Evolutionary conservation across 768 basidiomycete genomes (phyloP).

Genomic region (Boletus rex-veris): DNA sequence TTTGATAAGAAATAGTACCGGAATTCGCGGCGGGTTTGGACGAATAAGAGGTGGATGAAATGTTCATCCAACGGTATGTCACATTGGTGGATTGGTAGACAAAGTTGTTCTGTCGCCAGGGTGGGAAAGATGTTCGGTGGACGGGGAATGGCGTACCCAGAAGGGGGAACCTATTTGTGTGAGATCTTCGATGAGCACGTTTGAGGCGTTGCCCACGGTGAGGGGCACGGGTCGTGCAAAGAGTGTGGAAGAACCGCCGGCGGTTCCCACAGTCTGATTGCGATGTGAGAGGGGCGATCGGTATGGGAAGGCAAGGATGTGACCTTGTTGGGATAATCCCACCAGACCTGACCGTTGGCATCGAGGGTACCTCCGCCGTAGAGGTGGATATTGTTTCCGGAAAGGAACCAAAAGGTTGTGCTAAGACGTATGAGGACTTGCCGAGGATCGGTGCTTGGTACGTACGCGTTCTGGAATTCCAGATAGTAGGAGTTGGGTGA

Average conservation of each 20-base stretch:
- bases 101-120: constrained; percentile 30
- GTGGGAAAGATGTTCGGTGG: not conserved
- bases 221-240: constrained; percentile 45
- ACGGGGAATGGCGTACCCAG: constrained; percentile 33
- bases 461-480: constrained; percentile 43
- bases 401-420: constrained; percentile 40
- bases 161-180: constrained; percentile 39
- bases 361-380: constrained; percentile 45
- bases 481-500: constrained; percentile 37
- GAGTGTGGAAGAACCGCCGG: constrained; percentile 40
- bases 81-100: constrained; percentile 43
- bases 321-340: constrained; percentile 29
- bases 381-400: constrained; percentile 34
- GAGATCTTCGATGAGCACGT: constrained; percentile 40
- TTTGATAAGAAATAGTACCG: constrained; percentile 13
- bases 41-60: constrained; percentile 35
- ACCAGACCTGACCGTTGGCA: constrained; percentile 46
- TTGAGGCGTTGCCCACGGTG: constrained; percentile 40
- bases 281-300: not conserved
- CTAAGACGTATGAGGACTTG: constrained; percentile 12
- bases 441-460: not conserved
- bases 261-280: constrained; percentile 35
- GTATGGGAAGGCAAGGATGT: constrained; percentile 4
- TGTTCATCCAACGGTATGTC: constrained; percentile 38
- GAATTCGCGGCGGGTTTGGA: constrained; percentile 34